These are phyloP conservation scores for Candida xiaguanensis DNA, from an alignment of 805 yeast genomes.

Conservation along the genomic window DNA sequence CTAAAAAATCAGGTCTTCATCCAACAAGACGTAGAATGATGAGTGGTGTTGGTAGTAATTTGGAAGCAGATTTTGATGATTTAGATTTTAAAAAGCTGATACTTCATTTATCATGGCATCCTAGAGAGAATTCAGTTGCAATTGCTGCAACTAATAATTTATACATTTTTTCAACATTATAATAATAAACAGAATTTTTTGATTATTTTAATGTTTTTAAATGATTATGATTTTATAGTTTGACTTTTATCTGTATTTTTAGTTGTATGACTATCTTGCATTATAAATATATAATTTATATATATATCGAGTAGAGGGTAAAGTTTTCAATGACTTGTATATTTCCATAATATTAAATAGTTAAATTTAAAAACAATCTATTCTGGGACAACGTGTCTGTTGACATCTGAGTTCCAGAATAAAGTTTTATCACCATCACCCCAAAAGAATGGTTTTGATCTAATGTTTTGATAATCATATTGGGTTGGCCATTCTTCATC, in stretches of 20 bases:
- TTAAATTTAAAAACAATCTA: constrained; percentile 7
- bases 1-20: constrained; percentile 52
- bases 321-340: too few species aligned
- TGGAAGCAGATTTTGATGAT: constrained; percentile 56
- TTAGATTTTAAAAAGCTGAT: constrained; percentile 94
- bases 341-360: not conserved
- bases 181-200: constrained; percentile 13
- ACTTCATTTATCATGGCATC: constrained; percentile 97
- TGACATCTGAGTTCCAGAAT: constrained; percentile 92
- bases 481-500: constrained; percentile 93
- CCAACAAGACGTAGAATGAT: constrained; percentile 48
- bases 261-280: not conserved
- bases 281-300: not conserved
- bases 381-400: constrained; percentile 66
- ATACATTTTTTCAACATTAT: constrained; percentile 76
- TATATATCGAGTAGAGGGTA: too few species aligned
- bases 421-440: constrained; percentile 97
- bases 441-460: constrained; percentile 91
- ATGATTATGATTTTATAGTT: not conserved
- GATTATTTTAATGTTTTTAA: too few species aligned
- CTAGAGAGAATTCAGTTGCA: constrained; percentile 92
- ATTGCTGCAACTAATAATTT: constrained; percentile 97
- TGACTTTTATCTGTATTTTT: not conserved
- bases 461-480: constrained; percentile 87
- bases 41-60: constrained; percentile 38